Base-by-base conservation (phyloP, 75 land plant species). In the Pinus tabuliformis region DNA sequence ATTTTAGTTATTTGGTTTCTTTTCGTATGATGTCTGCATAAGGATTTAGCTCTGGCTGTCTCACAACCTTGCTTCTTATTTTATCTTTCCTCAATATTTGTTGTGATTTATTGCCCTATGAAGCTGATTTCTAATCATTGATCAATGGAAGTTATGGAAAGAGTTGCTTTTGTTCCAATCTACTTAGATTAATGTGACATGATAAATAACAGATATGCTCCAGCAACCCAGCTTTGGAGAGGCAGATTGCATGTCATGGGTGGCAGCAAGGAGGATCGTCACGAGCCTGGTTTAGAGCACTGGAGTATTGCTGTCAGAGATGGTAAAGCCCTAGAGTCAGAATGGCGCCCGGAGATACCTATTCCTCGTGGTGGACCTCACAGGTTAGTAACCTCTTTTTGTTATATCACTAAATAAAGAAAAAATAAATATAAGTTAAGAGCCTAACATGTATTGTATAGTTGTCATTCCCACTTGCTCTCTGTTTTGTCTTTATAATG, bases 191-290 rank as follows among this genome's bases (percentile, higher is more conserved):
- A 39, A 66, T 7, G 39, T 66, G 11, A 3, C 18, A n/a, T 65
- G 42, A 18, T 6, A 65, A 65, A 8, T 68, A n/a, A 74, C 85
- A 96, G 99, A 76, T 96, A 96, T 90, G 95, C 99, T 36, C 99
- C 99, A 75, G 99, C 99, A 56, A 92, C 97, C 17, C 97, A 94
- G 62, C 89, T 96, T 59, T 96, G 99, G 97, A 89, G 90, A 85
- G 99, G 99, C 59, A 86, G 99, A 75, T 86, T 96, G 13, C 99
- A 96, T 85, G 99, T 96, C 16, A 96, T 96, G 98, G 99, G 99
- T 65, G 99, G 99, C 1, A 89, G 99, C 85, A 90, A 94, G 73
- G 98, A 94, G 82, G 91, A 96, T 80, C 95, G 99, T 11, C 84
- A 92, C 81, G 91, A 91, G 62, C 92, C 97, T 62, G 98, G 77